Evolutionary conservation across 148 eudicot species (phyloP).

Genomic region (Silene latifolia): DNA sequence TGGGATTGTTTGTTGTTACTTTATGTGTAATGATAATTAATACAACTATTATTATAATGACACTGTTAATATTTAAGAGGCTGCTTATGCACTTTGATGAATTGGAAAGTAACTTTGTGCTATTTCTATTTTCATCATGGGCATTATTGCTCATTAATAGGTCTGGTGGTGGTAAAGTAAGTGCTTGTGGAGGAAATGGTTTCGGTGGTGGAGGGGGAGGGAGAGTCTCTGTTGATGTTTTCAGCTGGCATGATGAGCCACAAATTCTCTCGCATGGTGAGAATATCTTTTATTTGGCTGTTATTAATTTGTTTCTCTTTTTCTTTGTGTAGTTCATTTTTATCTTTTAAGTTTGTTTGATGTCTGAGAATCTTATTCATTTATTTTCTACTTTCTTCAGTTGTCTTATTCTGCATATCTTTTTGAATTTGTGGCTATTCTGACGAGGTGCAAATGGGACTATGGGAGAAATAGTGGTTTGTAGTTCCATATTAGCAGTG

Average conservation of each 20-base stretch:
- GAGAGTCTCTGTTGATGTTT: slow-evolving; percentile 84
- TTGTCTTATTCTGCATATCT: not conserved
- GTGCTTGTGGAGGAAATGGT: slow-evolving; percentile 93
- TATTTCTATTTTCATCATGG: slow-evolving; percentile 2
- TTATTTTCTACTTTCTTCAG: not conserved
- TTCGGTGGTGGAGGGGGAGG: slow-evolving; percentile 98
- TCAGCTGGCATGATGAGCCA: slow-evolving; percentile 93
- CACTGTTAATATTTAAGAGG: not conserved
- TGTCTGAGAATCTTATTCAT: not conserved
- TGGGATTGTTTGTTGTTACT: not conserved
- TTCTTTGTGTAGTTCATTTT: not conserved
- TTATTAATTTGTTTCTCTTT: not conserved
- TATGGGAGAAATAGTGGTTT: not conserved
- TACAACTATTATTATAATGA: not conserved
- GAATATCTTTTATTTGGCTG: slow-evolving; percentile 15
- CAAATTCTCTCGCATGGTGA: slow-evolving; percentile 66
- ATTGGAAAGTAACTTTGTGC: not conserved
- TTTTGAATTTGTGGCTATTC: not conserved
- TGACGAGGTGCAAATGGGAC: too few species aligned
- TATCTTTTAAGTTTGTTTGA: not conserved
- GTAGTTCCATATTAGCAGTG: not conserved
- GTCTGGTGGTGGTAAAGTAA: slow-evolving; percentile 77
- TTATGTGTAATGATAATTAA: not conserved
- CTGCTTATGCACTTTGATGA: not conserved
- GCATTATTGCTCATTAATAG: slow-evolving; percentile 44